Conservation (phyloP, 1,284 basidiomycete genomes). For the Entoloma clypeatum region DNA sequence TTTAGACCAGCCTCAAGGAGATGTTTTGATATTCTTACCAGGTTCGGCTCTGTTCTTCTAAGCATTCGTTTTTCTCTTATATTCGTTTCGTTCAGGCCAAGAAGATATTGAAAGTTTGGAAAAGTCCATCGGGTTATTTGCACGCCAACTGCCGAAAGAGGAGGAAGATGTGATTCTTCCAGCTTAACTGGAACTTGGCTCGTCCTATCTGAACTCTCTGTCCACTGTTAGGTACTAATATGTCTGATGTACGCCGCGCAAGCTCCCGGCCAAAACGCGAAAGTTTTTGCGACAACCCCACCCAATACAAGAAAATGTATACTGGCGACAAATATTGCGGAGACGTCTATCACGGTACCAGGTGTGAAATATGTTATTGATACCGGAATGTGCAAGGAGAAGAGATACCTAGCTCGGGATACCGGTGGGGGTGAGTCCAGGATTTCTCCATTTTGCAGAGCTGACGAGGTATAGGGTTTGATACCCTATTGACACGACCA, state of each 20-base stretch:
- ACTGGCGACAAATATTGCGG: conserved; percentile 95
- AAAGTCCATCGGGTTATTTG: conserved; percentile 65
- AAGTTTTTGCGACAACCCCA: conserved; percentile 74
- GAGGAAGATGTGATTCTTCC: conserved; percentile 43
- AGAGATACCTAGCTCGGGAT: conserved; percentile 71
- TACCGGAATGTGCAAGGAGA: conserved; percentile 94
- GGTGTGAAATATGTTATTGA: conserved; percentile 96
- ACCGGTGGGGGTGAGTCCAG: conserved; percentile 57
- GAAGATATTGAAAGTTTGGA: conserved; percentile 94
- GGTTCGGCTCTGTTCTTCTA: conserved; percentile 37
- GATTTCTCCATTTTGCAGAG: background rate
- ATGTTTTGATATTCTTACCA: conserved; percentile 92
- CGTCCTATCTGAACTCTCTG: conserved; percentile 8
- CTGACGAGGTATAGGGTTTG: conserved; percentile 58
- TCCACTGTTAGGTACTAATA: conserved; percentile 52
- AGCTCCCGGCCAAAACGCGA: conserved; percentile 72
- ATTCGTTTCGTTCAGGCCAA: conserved; percentile 55
- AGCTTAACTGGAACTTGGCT: background rate
- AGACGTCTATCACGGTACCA: conserved; percentile 97
- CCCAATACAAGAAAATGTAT: conserved; percentile 83
- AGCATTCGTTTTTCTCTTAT: background rate
- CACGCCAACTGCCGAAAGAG: conserved; percentile 58
- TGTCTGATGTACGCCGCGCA: conserved; percentile 86
- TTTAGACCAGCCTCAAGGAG: conserved; percentile 73
- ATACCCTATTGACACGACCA: conserved; percentile 80